These are phyloP conservation scores for Sphaerosporella brunnea DNA, from an alignment of 495 filamentous ascomycete genomes.

Conservation along the genomic window DNA sequence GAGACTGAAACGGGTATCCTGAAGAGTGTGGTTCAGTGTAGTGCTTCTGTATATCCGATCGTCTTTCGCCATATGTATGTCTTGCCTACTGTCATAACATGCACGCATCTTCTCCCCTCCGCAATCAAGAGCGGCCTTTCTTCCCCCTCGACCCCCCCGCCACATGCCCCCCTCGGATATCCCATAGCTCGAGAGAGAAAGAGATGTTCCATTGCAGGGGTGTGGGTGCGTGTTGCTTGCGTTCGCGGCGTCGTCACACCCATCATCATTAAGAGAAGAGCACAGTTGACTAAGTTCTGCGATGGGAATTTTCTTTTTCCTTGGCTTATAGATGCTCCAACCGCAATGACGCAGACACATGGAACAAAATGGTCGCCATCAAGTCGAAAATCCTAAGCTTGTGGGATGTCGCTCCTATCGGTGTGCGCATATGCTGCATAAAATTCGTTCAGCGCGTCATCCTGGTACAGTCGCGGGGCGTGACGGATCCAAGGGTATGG, in stretches of 20 bases:
- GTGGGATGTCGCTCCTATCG: slow-evolving; percentile 64
- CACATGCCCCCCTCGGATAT: neutral
- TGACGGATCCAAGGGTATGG: slow-evolving; percentile 69
- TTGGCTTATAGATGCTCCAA: slow-evolving; percentile 54
- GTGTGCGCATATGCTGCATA: slow-evolving; percentile 80
- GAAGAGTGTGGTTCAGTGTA: slow-evolving; percentile 65
- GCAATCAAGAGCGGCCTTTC: no score
- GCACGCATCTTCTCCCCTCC: neutral
- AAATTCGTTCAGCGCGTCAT: slow-evolving; percentile 92
- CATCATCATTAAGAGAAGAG: no score
- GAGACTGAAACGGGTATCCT: slow-evolving; percentile 58
- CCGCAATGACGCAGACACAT: slow-evolving; percentile 55
- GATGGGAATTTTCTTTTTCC: slow-evolving; percentile 18
- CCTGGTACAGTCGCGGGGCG: slow-evolving; percentile 73
- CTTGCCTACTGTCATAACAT: neutral
- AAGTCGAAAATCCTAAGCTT: slow-evolving; percentile 72
- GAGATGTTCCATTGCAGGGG: neutral
- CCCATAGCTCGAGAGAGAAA: neutral
- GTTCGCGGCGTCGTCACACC: neutral
- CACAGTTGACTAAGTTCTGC: neutral
- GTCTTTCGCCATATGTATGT: slow-evolving; percentile 89
- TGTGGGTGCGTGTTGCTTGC: no score
- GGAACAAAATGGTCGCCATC: slow-evolving; percentile 76
- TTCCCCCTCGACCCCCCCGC: neutral
- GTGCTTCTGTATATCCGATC: slow-evolving; percentile 78